Percentiles rank a stretch among this genome's conserved stretches.
phyloP scores from a whole-genome alignment of 768 basidiomycete genomes.

The Rhodotorula toruloides region DNA sequence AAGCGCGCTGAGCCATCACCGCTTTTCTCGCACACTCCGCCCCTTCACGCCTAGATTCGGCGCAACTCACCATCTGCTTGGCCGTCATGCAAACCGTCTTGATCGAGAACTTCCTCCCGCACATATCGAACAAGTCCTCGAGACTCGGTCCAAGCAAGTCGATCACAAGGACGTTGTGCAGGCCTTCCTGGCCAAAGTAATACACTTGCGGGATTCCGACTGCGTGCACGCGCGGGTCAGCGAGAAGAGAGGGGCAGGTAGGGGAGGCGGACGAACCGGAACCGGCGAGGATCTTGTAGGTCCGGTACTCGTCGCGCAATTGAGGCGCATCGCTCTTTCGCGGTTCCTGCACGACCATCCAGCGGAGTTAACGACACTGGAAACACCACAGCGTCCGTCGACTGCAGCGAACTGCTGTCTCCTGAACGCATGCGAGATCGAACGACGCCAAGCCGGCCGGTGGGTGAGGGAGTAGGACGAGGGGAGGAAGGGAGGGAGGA shows the following conservation, averaged over 20 bases:
- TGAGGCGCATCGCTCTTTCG: conserved; percentile 98
- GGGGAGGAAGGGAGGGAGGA: neutral
- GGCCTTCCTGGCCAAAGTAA: conserved; percentile 97
- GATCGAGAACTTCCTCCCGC: conserved; percentile 90
- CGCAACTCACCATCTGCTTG: conserved; percentile 81
- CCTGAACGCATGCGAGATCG: too few species aligned
- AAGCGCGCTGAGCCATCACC: neutral
- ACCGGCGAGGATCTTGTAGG: conserved; percentile 88
- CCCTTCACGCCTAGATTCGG: neutral
- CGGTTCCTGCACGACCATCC: conserved; percentile 46
- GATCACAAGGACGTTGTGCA: conserved; percentile 98
- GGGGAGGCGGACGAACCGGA: conserved; percentile 64
- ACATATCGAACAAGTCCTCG: conserved; percentile 99
- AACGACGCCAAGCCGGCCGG: too few species aligned
- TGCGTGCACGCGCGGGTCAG: conserved; percentile 48
- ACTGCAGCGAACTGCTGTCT: too few species aligned
- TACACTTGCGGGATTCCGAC: conserved; percentile 98
- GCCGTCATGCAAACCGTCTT: conserved; percentile 99
- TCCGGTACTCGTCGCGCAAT: conserved; percentile 95
- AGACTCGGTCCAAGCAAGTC: conserved; percentile 93
- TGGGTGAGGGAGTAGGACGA: neutral
- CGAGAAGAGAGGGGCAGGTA: conserved; percentile 64
- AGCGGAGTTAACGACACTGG: neutral
- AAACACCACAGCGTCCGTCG: too few species aligned
- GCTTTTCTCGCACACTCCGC: too few species aligned